phyloP scores from a whole-genome alignment of 768 basidiomycete genomes.

The Pleurotus ostreatus region DNA sequence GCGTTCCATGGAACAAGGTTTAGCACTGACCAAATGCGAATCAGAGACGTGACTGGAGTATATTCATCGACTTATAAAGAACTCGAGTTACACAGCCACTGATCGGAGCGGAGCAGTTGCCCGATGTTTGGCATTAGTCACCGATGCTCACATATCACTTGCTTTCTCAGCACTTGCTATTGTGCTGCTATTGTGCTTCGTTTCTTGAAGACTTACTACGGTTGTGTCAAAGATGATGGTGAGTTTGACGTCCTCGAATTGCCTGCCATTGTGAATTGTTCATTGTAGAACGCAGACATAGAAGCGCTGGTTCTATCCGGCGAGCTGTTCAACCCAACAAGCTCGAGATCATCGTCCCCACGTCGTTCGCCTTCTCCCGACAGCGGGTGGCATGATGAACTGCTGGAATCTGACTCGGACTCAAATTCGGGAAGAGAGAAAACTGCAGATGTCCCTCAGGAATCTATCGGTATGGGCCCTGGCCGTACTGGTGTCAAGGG shows the following conservation, averaged over 20 bases:
- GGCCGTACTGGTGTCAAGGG: constrained; percentile 88
- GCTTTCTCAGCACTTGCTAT: too few species aligned
- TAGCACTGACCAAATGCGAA: too few species aligned
- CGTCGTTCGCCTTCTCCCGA: constrained; percentile 59
- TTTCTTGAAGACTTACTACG: too few species aligned
- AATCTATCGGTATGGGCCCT: constrained; percentile 81
- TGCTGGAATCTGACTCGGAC: constrained; percentile 33
- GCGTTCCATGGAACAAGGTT: too few species aligned
- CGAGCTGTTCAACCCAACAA: constrained; percentile 56
- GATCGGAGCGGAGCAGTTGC: too few species aligned
- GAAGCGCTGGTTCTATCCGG: constrained; percentile 78
- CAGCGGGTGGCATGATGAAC: constrained; percentile 53
- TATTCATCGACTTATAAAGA: too few species aligned
- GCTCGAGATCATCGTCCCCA: constrained; percentile 57
- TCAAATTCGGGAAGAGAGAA: neutral
- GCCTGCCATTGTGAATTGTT: neutral
- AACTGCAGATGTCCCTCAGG: constrained; percentile 17
- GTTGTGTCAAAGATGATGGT: neutral
- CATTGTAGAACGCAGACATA: constrained; percentile 38
- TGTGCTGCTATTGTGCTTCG: too few species aligned
- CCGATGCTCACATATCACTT: too few species aligned
- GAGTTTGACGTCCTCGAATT: neutral
- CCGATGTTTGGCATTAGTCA: too few species aligned
- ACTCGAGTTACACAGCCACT: too few species aligned
- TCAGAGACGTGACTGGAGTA: too few species aligned